Conservation (phyloP, 2,329 filamentous ascomycete genomes). For the Corinectria fuckeliana region DNA sequence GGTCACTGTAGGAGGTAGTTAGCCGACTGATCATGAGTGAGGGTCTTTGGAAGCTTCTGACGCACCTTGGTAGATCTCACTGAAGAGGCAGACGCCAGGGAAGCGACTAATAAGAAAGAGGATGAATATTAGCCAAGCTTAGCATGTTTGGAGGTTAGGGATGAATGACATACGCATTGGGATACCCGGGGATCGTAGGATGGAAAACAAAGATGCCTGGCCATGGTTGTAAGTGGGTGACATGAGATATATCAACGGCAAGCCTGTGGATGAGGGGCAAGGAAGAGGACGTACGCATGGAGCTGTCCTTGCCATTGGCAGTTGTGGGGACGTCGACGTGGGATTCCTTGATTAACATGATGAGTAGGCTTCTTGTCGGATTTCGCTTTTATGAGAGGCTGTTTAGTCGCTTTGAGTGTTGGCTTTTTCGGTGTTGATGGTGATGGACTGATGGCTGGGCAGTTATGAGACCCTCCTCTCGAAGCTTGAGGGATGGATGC, state of each 20-base stretch:
- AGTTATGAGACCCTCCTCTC: neutral
- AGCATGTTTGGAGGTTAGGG: too few species aligned
- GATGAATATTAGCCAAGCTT: slow-evolving; percentile 10
- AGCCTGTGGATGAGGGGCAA: slow-evolving; percentile 1
- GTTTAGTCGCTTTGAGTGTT: neutral
- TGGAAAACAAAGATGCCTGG: slow-evolving; percentile 89
- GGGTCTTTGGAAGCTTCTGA: neutral
- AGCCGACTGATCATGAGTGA: neutral
- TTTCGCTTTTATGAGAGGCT: neutral
- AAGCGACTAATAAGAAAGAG: slow-evolving; percentile 60
- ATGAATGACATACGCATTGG: slow-evolving; percentile 70
- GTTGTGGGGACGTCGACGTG: slow-evolving; percentile 57
- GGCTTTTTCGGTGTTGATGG: neutral
- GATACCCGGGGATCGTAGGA: slow-evolving; percentile 82
- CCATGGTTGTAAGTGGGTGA: slow-evolving; percentile 23
- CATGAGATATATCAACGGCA: slow-evolving; percentile 19
- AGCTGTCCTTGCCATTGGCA: slow-evolving; percentile 59
- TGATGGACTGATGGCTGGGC: neutral
- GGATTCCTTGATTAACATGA: slow-evolving; percentile 62
- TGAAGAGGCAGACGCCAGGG: slow-evolving; percentile 87
- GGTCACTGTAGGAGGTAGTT: slow-evolving; percentile 65
- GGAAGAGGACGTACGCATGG: slow-evolving; percentile 54
- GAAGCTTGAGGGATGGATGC: neutral
- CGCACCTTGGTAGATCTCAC: slow-evolving; percentile 93
- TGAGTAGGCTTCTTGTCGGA: neutral